These are phyloP conservation scores for Lunasporangiospora selenospora DNA, from an alignment of 192 early-diverging fungal species.

Conservation along the genomic window DNA sequence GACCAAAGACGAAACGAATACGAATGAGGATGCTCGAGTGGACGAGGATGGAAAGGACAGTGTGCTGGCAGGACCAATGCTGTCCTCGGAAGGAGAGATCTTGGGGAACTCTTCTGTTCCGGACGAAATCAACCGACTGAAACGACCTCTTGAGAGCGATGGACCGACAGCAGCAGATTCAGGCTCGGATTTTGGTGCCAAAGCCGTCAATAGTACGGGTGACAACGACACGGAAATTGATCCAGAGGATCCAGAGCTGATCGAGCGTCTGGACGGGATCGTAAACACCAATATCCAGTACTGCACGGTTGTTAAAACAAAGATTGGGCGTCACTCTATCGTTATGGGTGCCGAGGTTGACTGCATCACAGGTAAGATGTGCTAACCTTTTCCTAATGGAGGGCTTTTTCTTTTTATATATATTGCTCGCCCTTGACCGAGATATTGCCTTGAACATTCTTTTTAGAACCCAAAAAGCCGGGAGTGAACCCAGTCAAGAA, in stretches of 20 bases:
- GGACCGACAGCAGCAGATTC: no score
- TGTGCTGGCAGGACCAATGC: no score
- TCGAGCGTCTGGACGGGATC: conserved; percentile 44
- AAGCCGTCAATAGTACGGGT: no score
- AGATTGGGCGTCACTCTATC: conserved; percentile 68
- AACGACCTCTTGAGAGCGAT: no score
- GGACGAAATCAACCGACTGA: no score
- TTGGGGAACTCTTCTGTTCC: no score
- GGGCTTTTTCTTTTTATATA: not conserved
- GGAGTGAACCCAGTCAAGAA: conserved; percentile 61
- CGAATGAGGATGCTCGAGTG: no score
- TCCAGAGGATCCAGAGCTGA: conserved; percentile 51
- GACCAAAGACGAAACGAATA: no score
- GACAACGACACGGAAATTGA: no score
- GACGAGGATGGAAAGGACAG: no score
- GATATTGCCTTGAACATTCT: not conserved
- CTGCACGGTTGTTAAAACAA: conserved; percentile 85
- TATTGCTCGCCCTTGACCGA: not conserved
- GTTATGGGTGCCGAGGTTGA: conserved; percentile 95
- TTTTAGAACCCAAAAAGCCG: conserved; percentile 50
- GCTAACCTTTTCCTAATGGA: not conserved
- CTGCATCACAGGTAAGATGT: conserved; percentile 65
- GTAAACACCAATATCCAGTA: conserved; percentile 91
- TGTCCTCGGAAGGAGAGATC: no score
- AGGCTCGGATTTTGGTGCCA: no score